These are phyloP conservation scores for Aspergillus mulundensis DNA, from an alignment of 495 filamentous ascomycete genomes.

Conservation along the genomic window DNA sequence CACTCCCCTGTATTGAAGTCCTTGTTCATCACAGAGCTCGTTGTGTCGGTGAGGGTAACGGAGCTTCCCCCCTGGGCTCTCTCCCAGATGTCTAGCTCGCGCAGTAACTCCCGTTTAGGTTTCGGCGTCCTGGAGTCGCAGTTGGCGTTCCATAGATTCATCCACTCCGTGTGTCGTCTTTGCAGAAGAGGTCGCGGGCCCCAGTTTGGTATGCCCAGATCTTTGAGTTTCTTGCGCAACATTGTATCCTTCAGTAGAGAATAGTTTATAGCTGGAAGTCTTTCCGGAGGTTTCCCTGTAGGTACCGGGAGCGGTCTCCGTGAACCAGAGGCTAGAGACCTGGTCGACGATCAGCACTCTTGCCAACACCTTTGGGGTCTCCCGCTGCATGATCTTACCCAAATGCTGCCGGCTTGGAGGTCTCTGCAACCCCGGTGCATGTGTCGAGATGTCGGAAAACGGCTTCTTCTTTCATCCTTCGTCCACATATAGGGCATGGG, in stretches of 20 bases:
- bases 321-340: constrained; percentile 12
- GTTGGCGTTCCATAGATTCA: constrained; percentile 95
- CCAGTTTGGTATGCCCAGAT: constrained; percentile 72
- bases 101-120: constrained; percentile 63
- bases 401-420: constrained; percentile 21
- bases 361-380: neutral
- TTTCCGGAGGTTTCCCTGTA: constrained; percentile 41
- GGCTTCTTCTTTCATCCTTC: constrained; percentile 68
- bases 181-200: constrained; percentile 67
- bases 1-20: constrained; percentile 79
- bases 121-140: constrained; percentile 76
- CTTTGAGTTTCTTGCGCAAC: constrained; percentile 73
- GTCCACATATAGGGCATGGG: constrained; percentile 74
- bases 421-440: constrained; percentile 30
- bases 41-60: constrained; percentile 17
- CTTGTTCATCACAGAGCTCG: constrained; percentile 61
- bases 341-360: neutral
- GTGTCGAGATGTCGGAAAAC: constrained; percentile 78
- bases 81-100: constrained; percentile 83
- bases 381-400: constrained; percentile 24
- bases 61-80: constrained; percentile 55
- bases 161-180: constrained; percentile 84
- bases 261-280: constrained; percentile 76
- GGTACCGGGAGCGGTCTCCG: constrained; percentile 7
- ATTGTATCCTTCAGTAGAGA: constrained; percentile 69